These are phyloP conservation scores for Ulota crispa DNA, from an alignment of 225 moss, liverwort and hornwort species.

Conservation along the genomic window DNA sequence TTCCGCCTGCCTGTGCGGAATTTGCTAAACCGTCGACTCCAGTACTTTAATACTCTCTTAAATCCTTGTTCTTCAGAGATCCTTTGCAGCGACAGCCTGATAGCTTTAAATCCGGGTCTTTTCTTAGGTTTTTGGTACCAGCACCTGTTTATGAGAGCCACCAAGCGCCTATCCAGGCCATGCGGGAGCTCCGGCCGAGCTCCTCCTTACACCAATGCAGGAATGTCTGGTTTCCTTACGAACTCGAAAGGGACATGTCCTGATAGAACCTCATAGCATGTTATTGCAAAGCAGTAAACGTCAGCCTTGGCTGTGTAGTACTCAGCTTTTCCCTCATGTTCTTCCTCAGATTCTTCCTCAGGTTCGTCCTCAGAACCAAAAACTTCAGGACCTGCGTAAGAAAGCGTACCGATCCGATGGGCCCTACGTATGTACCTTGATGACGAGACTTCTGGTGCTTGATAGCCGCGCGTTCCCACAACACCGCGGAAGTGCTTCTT, in stretches of 20 bases:
- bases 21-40: not conserved
- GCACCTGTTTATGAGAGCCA: accelerated
- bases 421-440: not conserved
- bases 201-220: not conserved
- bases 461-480: slow-evolving; percentile 4
- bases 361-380: no score
- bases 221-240: not conserved
- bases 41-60: not conserved
- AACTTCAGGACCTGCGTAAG: no score
- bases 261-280: slow-evolving; percentile 5
- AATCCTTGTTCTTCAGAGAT: not conserved
- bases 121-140: not conserved
- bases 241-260: not conserved
- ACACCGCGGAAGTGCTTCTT: not conserved
- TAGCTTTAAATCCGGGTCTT: not conserved
- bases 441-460: slow-evolving; percentile 9
- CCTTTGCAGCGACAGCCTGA: not conserved
- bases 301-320: not conserved
- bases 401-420: no score
- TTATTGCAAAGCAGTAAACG: not conserved
- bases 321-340: no score
- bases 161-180: not conserved
- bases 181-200: not conserved
- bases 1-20: not conserved
- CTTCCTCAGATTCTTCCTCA: no score